Base-by-base conservation (phyloP, 1,284 basidiomycete species). In the Wolfiporia cocos region DNA sequence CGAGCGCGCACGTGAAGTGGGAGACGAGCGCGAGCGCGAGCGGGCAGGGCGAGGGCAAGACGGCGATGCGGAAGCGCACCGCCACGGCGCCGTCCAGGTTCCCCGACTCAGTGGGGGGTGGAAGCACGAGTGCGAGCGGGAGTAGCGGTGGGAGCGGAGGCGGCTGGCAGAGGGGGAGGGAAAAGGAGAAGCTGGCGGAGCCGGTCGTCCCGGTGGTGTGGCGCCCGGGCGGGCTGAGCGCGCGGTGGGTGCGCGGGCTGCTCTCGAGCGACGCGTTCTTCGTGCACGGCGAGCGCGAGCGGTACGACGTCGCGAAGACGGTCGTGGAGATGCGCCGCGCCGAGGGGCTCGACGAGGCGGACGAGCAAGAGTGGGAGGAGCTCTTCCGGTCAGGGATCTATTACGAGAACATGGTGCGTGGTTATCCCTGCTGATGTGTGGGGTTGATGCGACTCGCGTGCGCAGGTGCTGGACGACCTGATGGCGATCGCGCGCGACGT, bases 351-450 rank as follows among this genome's bases (percentile, higher is more conserved):
- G 47, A 71, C 31, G 61, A 68, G 5, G 67, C 69, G 0, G 86
- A 88, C 53, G 84, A 89, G 54, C 59, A 49, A 24, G 71, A 80
- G 49, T 90, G 86, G 71, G 67, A 65, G n/a, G 70, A 67, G 43
- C 72, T 95, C 53, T 95, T 97, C 58, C 64, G 73, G 24, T 67
- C 76, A 21, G 88, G 87, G 4, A 90, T 96, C 21, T 88, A 92
- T 64, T 96, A 95, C 60, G 71, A 77, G 10, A 91, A 93, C 59
- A 89, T 95, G 87, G 89, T 89, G 51, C 42, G 78, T 64, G 23
- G 24, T 14, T n/a, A 35, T 15, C 19, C 14, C n/a, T n/a, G n/a
- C n/a, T n/a, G n/a, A n/a, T n/a, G n/a, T n/a, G n/a, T n/a, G n/a
- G n/a, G n/a, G n/a, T n/a, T n/a, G n/a, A n/a, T n/a, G n/a, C n/a